A percentile compares a stretch with the other conserved stretches of the same genome.
Evolutionary conservation across 2,329 filamentous ascomycete species (phyloP).

Genomic region (Atkinsonella hypoxylon): DNA sequence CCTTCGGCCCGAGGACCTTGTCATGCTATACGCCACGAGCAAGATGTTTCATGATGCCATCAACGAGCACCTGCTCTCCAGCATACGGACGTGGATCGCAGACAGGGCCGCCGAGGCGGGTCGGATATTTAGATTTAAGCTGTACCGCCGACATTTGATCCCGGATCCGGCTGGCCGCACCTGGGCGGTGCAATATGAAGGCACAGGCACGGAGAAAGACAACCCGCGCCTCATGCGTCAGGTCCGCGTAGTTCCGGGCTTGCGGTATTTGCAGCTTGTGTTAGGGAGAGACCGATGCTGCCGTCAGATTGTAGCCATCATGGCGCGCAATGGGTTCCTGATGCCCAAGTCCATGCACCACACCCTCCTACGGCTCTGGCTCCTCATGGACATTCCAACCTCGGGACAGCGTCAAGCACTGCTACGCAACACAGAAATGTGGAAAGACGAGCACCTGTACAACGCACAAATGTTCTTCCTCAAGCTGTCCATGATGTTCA

Average conservation of each 20-base stretch:
- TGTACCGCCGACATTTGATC: constrained; percentile 46
- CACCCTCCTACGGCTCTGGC: constrained; percentile 57
- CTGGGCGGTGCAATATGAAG: constrained; percentile 15
- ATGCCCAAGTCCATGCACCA: constrained; percentile 35
- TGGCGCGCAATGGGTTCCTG: constrained; percentile 46
- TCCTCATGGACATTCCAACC: constrained; percentile 54
- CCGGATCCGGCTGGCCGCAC: constrained; percentile 43
- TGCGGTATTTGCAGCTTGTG: constrained; percentile 59
- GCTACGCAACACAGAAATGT: constrained; percentile 39
- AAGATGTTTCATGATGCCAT: constrained; percentile 49
- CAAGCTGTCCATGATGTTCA: constrained; percentile 61
- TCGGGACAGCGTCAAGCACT: constrained; percentile 41
- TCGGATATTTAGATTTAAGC: constrained; percentile 46
- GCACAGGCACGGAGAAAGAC: background rate
- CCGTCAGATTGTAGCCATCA: constrained; percentile 48
- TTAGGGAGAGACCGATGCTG: constrained; percentile 42
- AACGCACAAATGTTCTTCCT: constrained; percentile 52
- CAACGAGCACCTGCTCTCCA: constrained; percentile 45
- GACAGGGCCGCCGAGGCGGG: constrained; percentile 42
- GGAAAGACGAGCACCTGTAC: constrained; percentile 49
- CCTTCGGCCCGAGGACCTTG: constrained; percentile 42
- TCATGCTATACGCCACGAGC: constrained; percentile 54
- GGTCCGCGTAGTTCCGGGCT: constrained; percentile 43
- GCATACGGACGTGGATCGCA: constrained; percentile 42
- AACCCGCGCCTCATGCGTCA: constrained; percentile 11